phyloP scores from a whole-genome alignment of 2,329 filamentous ascomycete genomes.

The Colletotrichum sojae region DNA sequence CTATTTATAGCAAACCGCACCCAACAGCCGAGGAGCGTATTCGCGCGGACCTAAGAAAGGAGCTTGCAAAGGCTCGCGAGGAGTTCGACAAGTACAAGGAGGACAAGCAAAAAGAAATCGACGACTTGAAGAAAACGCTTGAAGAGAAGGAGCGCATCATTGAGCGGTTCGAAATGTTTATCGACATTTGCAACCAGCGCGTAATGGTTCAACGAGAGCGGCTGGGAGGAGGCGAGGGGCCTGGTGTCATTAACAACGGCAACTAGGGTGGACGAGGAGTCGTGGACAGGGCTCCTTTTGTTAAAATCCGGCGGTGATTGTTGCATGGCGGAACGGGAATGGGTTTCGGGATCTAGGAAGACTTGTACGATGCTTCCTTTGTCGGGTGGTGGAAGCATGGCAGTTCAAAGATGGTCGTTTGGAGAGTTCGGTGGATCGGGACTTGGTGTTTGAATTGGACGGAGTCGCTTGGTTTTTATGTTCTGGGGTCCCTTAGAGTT shows the following conservation, averaged over 20 bases:
- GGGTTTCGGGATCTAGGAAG: slow-evolving; percentile 30
- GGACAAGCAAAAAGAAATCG: slow-evolving; percentile 71
- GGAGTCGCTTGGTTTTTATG: slow-evolving; percentile 32
- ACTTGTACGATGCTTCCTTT: slow-evolving; percentile 39
- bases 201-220: slow-evolving; percentile 75
- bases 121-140: slow-evolving; percentile 70
- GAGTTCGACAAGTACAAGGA: slow-evolving; percentile 69
- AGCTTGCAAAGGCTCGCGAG: slow-evolving; percentile 71
- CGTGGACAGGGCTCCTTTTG: background rate
- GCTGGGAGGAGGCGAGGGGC: slow-evolving; percentile 49
- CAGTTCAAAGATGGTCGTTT: slow-evolving; percentile 16
- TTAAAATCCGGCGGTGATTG: slow-evolving; percentile 5
- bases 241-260: slow-evolving; percentile 24
- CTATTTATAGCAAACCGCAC: slow-evolving; percentile 77
- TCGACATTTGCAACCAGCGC: slow-evolving; percentile 77
- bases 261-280: background rate
- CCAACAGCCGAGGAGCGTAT: slow-evolving; percentile 76
- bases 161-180: slow-evolving; percentile 77
- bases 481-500: slow-evolving; percentile 34
- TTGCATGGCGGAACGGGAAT: slow-evolving; percentile 41
- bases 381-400: slow-evolving; percentile 35
- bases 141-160: slow-evolving; percentile 75
- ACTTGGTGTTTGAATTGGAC: slow-evolving; percentile 33
- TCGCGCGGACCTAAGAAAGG: slow-evolving; percentile 71
- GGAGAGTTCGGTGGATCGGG: slow-evolving; percentile 25